phyloP scores from a whole-genome alignment of 805 yeast genomes.

The Saturnispora ahearnii region DNA sequence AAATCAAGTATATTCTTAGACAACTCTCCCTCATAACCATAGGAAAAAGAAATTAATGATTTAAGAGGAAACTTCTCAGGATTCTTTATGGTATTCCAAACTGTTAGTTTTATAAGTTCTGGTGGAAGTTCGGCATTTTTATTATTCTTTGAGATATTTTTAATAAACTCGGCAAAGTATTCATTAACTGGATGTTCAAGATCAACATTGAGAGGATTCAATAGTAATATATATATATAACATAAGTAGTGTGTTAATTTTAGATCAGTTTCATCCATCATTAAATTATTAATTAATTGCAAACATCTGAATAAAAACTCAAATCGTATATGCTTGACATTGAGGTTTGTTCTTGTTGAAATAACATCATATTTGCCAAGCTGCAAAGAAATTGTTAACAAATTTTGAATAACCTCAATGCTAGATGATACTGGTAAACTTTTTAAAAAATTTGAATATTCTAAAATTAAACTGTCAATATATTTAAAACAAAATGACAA shows the following conservation, averaged over 20 bases:
- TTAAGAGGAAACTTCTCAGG: background rate
- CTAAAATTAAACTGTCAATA: background rate
- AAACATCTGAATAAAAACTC: background rate
- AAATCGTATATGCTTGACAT: background rate
- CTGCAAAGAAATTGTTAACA: background rate
- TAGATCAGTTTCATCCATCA: background rate
- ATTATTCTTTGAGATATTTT: background rate
- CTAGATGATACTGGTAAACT: background rate
- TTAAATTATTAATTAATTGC: background rate
- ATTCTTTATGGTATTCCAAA: background rate
- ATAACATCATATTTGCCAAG: background rate
- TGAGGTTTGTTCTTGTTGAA: background rate
- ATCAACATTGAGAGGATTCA: slow-evolving; percentile 3
- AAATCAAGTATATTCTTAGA: background rate
- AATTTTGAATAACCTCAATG: background rate
- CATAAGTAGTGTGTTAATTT: background rate
- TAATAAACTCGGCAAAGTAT: background rate
- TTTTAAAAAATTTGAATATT: background rate
- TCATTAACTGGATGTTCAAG: background rate
- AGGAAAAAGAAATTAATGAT: background rate
- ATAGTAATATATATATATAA: background rate
- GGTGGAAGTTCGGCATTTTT: background rate
- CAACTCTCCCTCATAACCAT: background rate
- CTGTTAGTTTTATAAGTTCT: background rate
- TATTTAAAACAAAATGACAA: background rate